phyloP scores from a whole-genome alignment of 306 rosid genomes.

The Castanopsis chinensis region DNA sequence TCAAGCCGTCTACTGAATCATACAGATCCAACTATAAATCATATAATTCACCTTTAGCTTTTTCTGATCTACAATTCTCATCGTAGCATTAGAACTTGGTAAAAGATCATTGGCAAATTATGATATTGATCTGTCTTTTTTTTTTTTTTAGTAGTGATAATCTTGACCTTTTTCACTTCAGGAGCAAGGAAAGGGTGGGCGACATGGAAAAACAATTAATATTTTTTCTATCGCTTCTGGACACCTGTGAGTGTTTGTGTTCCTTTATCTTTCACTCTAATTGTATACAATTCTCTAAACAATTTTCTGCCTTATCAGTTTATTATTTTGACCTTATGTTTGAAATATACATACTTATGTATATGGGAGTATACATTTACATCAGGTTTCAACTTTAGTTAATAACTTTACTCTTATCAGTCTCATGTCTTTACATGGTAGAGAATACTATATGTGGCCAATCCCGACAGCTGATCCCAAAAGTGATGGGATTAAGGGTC shows the following conservation, averaged over 20 bases:
- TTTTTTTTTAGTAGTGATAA: not conserved
- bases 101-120: not conserved
- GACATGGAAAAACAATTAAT: constrained; percentile 82
- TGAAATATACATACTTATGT: not conserved
- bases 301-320: not conserved
- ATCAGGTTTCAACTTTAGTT: not conserved
- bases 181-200: constrained; percentile 65
- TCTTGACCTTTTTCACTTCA: constrained; percentile 22
- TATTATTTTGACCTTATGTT: not conserved
- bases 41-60: not conserved
- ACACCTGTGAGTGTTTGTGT: constrained; percentile 75
- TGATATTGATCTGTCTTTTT: not conserved
- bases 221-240: constrained; percentile 98
- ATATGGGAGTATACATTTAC: not conserved
- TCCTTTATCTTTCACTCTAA: constrained; percentile 17
- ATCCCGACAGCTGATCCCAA: too few relatives aligned
- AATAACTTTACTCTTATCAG: not conserved
- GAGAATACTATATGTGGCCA: too few relatives aligned
- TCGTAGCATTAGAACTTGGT: not conserved
- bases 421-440: not conserved
- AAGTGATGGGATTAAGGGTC: too few relatives aligned
- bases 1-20: not conserved
- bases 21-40: not conserved
- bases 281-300: not conserved
- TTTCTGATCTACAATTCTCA: not conserved